A percentile compares a stretch with the other conserved stretches of the same genome.
Evolutionary conservation across 192 early-diverging fungal genomes (phyloP).

Genomic region (Gaertneriomyces sp.): DNA sequence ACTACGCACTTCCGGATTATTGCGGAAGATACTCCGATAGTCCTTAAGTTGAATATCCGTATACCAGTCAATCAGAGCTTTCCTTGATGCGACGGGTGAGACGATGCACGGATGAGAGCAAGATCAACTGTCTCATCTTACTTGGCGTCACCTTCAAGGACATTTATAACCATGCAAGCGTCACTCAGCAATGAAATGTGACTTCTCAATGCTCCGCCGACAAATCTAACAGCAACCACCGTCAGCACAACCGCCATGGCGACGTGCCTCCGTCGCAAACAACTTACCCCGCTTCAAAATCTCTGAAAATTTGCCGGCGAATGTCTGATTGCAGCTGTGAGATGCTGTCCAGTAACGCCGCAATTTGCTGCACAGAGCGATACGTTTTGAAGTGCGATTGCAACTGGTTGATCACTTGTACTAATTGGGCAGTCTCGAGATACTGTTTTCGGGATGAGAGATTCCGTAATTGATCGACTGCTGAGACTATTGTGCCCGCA

Average conservation of each 20-base stretch:
- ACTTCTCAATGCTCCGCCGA: constrained; percentile 31
- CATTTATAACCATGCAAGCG: constrained; percentile 74
- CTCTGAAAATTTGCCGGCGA: constrained; percentile 60
- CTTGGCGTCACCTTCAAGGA: constrained; percentile 63
- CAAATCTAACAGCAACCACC: constrained; percentile 30
- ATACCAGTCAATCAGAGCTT: constrained; percentile 72
- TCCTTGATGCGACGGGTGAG: constrained; percentile 25
- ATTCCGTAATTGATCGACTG: constrained; percentile 67
- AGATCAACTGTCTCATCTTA: constrained; percentile 25
- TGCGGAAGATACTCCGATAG: constrained; percentile 77
- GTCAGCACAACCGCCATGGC: neutral
- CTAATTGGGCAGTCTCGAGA: constrained; percentile 69
- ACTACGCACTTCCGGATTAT: constrained; percentile 49
- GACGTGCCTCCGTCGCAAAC: neutral
- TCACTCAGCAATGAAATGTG: constrained; percentile 57
- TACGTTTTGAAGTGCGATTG: constrained; percentile 72
- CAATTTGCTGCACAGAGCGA: constrained; percentile 72
- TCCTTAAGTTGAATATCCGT: constrained; percentile 76
- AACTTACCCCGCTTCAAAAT: constrained; percentile 68
- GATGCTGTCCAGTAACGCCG: constrained; percentile 61
- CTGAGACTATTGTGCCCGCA: constrained; percentile 49
- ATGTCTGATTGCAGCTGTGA: constrained; percentile 59
- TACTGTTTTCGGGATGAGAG: constrained; percentile 70
- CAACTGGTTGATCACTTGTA: constrained; percentile 78
- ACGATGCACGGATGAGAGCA: neutral